Conservation (phyloP, 1,284 basidiomycete genomes). For the Irpex sp. region DNA sequence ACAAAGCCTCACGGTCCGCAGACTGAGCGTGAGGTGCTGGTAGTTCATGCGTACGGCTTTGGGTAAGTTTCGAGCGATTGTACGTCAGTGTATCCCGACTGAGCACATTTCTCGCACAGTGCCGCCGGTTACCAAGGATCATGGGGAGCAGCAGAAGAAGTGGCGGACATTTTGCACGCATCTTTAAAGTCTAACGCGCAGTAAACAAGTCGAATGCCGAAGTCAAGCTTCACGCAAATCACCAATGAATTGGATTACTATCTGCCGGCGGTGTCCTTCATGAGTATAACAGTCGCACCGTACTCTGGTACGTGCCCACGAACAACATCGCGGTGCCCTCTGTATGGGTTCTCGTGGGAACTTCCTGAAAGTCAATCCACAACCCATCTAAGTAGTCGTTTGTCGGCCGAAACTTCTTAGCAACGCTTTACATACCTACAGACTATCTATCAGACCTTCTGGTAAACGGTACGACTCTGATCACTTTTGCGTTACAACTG, state of each 20-base stretch:
- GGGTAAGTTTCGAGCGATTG: conserved; percentile 27
- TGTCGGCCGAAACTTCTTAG: not conserved
- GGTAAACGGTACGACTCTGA: no score
- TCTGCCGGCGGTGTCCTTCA: not conserved
- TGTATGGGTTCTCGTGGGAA: not conserved
- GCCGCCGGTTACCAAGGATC: conserved; percentile 71
- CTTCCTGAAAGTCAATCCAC: not conserved
- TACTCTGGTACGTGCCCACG: not conserved
- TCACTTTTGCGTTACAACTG: not conserved
- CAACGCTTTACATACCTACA: no score
- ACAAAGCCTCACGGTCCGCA: conserved; percentile 25
- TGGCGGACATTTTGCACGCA: conserved; percentile 21
- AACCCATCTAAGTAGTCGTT: not conserved
- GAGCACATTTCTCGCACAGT: conserved; percentile 32
- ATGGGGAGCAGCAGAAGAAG: conserved; percentile 64
- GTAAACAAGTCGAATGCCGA: not conserved
- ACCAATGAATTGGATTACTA: not conserved
- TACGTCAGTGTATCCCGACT: not conserved
- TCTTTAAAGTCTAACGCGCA: not conserved
- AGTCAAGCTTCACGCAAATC: not conserved
- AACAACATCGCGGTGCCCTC: not conserved
- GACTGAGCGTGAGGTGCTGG: conserved; percentile 37
- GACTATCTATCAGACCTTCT: no score
- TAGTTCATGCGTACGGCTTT: conserved; percentile 73
- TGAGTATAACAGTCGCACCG: not conserved